These are phyloP conservation scores for Fagus sylvatica DNA, from an alignment of 306 rosid species.

Conservation along the genomic window DNA sequence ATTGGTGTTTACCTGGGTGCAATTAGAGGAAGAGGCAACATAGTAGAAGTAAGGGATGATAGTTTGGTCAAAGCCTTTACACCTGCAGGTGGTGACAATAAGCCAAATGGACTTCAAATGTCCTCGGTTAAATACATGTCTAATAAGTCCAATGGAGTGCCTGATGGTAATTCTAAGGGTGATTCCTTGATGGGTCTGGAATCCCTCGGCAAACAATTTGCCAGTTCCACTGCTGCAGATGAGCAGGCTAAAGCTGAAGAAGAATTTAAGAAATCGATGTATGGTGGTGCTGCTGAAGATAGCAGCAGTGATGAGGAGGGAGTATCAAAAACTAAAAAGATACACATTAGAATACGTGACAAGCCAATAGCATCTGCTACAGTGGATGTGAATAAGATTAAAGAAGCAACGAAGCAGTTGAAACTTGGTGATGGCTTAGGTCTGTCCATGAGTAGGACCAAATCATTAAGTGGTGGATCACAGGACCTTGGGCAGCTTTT, in stretches of 20 bases:
- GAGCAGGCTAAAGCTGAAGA: slow-evolving; percentile 96
- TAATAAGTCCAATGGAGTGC: slow-evolving; percentile 47
- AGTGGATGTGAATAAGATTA: slow-evolving; percentile 88
- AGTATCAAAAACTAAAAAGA: slow-evolving; percentile 68
- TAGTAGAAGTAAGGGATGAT: slow-evolving; percentile 89
- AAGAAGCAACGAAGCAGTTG: slow-evolving; percentile 91
- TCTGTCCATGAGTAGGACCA: slow-evolving; percentile 66
- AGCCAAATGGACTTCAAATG: slow-evolving; percentile 53
- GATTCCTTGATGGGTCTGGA: slow-evolving; percentile 66
- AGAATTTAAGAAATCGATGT: slow-evolving; percentile 94
- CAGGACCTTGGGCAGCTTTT: slow-evolving; percentile 78
- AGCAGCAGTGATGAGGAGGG: slow-evolving; percentile 99
- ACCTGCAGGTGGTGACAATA: slow-evolving; percentile 46
- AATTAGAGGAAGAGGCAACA: slow-evolving; percentile 87
- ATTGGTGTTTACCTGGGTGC: slow-evolving; percentile 93
- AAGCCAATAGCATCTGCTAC: slow-evolving; percentile 70
- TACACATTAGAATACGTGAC: slow-evolving; percentile 85
- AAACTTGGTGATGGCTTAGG: slow-evolving; percentile 73
- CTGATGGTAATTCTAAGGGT: slow-evolving; percentile 51
- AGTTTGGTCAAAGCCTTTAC: slow-evolving; percentile 73
- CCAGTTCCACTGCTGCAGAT: slow-evolving; percentile 56
- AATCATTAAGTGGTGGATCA: slow-evolving; percentile 58
- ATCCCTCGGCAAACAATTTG: slow-evolving; percentile 55
- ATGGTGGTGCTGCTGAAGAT: slow-evolving; percentile 73
- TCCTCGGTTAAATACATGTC: slow-evolving; percentile 42